phyloP scores from a whole-genome alignment of 768 basidiomycete genomes.

The Leucocoprinus sp. region DNA sequence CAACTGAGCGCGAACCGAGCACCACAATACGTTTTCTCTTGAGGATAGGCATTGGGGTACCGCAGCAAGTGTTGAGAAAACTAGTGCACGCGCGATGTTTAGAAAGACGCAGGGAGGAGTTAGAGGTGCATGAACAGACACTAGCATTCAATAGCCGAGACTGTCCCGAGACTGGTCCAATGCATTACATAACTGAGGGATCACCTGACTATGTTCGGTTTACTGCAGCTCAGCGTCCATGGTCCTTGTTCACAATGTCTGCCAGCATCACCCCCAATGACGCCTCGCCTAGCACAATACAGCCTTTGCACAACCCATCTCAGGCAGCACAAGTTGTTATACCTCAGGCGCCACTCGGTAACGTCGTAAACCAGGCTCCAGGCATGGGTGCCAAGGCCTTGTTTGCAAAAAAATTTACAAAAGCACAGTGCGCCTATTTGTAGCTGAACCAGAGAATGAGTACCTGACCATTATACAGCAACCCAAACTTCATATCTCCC shows the following conservation, averaged over 20 bases:
- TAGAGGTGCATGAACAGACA: too few relatives aligned
- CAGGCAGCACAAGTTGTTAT: slow-evolving; percentile 72
- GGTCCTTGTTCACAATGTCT: slow-evolving; percentile 29
- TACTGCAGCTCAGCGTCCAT: slow-evolving; percentile 8
- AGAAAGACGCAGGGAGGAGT: slow-evolving; percentile 20
- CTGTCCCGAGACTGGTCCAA: neutral
- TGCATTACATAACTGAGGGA: neutral
- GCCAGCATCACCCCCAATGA: slow-evolving; percentile 55
- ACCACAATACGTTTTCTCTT: slow-evolving; percentile 79
- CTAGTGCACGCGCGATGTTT: neutral
- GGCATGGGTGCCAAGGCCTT: slow-evolving; percentile 88
- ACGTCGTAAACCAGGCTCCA: slow-evolving; percentile 46
- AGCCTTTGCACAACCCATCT: slow-evolving; percentile 80
- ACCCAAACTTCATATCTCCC: slow-evolving; percentile 84
- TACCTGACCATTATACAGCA: slow-evolving; percentile 37
- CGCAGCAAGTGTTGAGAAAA: neutral
- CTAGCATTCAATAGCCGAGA: too few relatives aligned
- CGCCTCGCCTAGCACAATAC: slow-evolving; percentile 56
- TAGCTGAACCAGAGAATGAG: slow-evolving; percentile 2
- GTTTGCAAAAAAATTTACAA: slow-evolving; percentile 89
- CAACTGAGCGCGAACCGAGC: slow-evolving; percentile 79
- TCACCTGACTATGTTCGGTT: slow-evolving; percentile 17
- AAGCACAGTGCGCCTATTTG: slow-evolving; percentile 57
- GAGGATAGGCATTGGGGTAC: slow-evolving; percentile 23
- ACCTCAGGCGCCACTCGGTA: slow-evolving; percentile 76